Conservation (phyloP, 169 alveolate species). For the Cytauxzoon felis region DNA sequence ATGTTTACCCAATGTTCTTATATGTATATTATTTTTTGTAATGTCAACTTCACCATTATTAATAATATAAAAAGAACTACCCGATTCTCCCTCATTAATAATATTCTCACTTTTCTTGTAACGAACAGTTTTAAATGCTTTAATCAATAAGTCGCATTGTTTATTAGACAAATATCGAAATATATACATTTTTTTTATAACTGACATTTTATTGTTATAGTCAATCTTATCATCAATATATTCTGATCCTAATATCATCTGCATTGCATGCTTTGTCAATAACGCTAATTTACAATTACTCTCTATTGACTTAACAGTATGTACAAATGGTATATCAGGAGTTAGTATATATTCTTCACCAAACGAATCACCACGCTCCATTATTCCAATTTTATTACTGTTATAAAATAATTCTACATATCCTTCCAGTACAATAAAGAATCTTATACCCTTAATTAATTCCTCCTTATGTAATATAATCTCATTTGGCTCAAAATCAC, state of each 20-base stretch:
- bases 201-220: slow-evolving; percentile 74
- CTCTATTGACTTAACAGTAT: slow-evolving; percentile 73
- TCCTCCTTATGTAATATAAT: slow-evolving; percentile 68
- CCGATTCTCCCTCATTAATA: slow-evolving; percentile 88
- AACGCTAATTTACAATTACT: slow-evolving; percentile 71
- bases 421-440: slow-evolving; percentile 83
- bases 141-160: slow-evolving; percentile 77
- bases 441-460: slow-evolving; percentile 73
- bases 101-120: slow-evolving; percentile 83
- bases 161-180: slow-evolving; percentile 80
- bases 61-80: slow-evolving; percentile 87
- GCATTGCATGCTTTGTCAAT: slow-evolving; percentile 75
- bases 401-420: slow-evolving; percentile 69
- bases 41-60: slow-evolving; percentile 89
- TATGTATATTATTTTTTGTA: slow-evolving; percentile 69
- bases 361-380: slow-evolving; percentile 89
- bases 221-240: slow-evolving; percentile 79
- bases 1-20: slow-evolving; percentile 84
- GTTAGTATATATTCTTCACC: slow-evolving; percentile 88
- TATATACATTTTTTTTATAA: slow-evolving; percentile 78
- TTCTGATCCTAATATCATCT: slow-evolving; percentile 73
- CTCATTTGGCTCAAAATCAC: slow-evolving; percentile 69
- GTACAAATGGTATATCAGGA: slow-evolving; percentile 80
- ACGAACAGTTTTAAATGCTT: slow-evolving; percentile 76
- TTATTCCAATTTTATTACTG: slow-evolving; percentile 64